A percentile compares a stretch with the other conserved stretches of the same genome.
phyloP scores from a whole-genome alignment of 441 rosid species.

The Pelargonium australe region DNA sequence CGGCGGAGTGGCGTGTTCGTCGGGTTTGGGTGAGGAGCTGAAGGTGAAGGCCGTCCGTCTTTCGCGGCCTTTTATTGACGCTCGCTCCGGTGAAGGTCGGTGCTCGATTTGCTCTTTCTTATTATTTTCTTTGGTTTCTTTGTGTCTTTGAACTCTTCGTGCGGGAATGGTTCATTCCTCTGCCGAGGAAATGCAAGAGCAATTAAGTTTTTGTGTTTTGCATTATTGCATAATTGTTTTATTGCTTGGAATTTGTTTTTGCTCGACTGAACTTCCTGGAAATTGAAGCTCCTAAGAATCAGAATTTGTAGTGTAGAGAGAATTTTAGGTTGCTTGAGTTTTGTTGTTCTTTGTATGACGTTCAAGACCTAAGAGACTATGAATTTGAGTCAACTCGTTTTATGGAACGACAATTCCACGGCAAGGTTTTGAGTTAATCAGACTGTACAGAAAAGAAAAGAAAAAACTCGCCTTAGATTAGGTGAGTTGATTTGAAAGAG shows the following conservation, averaged over 20 bases:
- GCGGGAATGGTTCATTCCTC: background rate
- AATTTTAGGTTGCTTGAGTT: background rate
- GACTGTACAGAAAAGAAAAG: too few species aligned
- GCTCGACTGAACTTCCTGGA: background rate
- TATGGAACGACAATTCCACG: too few species aligned
- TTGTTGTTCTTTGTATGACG: too few species aligned
- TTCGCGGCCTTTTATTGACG: constrained; percentile 64
- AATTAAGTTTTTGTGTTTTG: background rate
- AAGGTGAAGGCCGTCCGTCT: constrained; percentile 28
- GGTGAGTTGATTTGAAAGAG: background rate
- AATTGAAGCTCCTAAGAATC: background rate
- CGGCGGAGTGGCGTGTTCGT: constrained; percentile 19
- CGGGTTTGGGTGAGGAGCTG: constrained; percentile 22
- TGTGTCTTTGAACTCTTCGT: background rate
- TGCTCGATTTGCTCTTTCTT: background rate
- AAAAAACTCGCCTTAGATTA: background rate
- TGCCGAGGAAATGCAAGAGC: constrained; percentile 5
- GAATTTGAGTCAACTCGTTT: background rate
- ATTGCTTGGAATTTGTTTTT: background rate
- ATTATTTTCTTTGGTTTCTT: too few species aligned
- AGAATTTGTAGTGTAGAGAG: background rate
- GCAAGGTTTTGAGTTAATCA: too few species aligned
- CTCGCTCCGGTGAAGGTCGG: constrained; percentile 61
- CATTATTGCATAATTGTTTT: too few species aligned
- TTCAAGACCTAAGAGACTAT: background rate